Conservation (phyloP, 2,329 filamentous ascomycete genomes). For the Hirsutella rhossiliensis region DNA sequence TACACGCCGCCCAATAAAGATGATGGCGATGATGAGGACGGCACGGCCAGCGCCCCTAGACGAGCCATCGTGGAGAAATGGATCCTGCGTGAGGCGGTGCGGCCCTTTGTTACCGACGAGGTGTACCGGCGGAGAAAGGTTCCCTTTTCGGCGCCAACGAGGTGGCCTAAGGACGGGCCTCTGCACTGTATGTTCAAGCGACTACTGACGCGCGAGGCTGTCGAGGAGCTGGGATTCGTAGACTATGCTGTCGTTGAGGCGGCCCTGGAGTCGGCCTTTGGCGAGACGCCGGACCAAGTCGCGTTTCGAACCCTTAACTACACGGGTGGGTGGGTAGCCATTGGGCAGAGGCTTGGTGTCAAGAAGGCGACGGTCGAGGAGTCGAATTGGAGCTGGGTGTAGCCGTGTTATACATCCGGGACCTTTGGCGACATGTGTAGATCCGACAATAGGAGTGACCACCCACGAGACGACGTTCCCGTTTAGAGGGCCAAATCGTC, state of each 20-base stretch:
- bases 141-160: conserved; percentile 32
- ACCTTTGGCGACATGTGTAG: no score
- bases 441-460: no score
- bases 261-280: conserved; percentile 25
- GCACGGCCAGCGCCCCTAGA: conserved; percentile 3
- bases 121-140: conserved; percentile 36
- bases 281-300: conserved; percentile 16
- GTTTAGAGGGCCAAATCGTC: no score
- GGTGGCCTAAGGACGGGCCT: conserved; percentile 27
- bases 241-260: conserved; percentile 21
- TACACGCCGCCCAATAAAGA: background rate
- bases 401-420: no score
- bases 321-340: conserved; percentile 29
- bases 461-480: no score
- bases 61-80: conserved; percentile 31
- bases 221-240: conserved; percentile 27
- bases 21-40: conserved; percentile 1
- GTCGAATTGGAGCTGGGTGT: no score
- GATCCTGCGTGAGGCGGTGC: conserved; percentile 35
- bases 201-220: conserved; percentile 21
- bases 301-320: conserved; percentile 25
- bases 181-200: conserved; percentile 21
- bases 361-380: conserved; percentile 19
- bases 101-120: conserved; percentile 38
- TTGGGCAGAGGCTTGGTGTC: conserved; percentile 29